Base-by-base conservation (phyloP, 768 basidiomycete genomes). In the Lyophyllum atratum region DNA sequence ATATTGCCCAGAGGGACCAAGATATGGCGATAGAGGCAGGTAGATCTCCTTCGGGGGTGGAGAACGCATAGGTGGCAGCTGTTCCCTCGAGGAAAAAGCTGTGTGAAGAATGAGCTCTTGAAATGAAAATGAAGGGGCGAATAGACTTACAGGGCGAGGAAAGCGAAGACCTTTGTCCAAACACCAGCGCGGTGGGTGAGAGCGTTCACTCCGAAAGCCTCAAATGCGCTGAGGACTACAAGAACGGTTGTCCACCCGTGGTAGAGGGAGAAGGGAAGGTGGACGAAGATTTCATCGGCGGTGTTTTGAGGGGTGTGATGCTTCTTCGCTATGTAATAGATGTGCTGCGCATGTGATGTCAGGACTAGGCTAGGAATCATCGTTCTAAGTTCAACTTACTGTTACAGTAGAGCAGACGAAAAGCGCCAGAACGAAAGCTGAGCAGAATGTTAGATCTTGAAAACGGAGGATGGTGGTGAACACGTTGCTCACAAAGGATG, bases 301-400 rank as follows among this genome's bases (percentile, higher is more conserved):
- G 80, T 62, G 58, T 68, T 82, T 65, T 89, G 80, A 25, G 91
- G 74, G 25, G 80, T 71, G 70, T 94, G 86, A 59, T 85, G 82
- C 74, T 94, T 93, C 82, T 96, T 95, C 68, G 98, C 89, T 56
- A 92, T 77, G 69, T 95, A 98, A 77, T 98, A 97, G 70, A 96
- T 92, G 72, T 95, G 93, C 82, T 89, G 68, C 22, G n/a, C 2
- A 77, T 69, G 70, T 14, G 73, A 57, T 47, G 72, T 64, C 17
- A 72, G 68, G 49, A 31, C 5, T 31, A 31, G 70, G 62, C 77
- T 67, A 64, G 19, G n/a, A 19, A 2, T n/a, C 12, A 70, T 72
- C 33, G 71, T 31, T 52, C 50, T 40, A 26, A 46, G 15, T 56
- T 29, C 28, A 40, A 61, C 75, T n/a, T 61, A 78, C 79, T 8